Evolutionary conservation across 1,284 basidiomycete genomes (phyloP).

Genomic region (Xanthoconium separans): DNA sequence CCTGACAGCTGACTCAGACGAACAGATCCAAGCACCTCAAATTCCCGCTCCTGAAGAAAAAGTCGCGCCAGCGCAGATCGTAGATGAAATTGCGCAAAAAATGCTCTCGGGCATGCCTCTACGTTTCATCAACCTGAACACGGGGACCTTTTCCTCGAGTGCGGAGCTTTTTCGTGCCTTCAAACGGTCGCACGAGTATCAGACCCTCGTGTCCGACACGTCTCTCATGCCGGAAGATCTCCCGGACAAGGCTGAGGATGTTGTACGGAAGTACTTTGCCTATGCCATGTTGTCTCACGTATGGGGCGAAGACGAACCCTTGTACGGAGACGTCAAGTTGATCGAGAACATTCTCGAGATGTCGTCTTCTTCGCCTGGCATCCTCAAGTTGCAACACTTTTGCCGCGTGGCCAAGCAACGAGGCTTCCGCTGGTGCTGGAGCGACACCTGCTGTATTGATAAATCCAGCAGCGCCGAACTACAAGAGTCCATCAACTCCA

Average conservation of each 20-base stretch:
- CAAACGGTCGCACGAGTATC: constrained; percentile 17
- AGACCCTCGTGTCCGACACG: constrained; percentile 17
- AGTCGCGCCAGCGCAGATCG: constrained; percentile 7
- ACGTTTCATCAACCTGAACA: constrained; percentile 21
- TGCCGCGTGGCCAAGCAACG: constrained; percentile 19
- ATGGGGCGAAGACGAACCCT: constrained; percentile 29
- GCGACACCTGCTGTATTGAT: constrained; percentile 31
- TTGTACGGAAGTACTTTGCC: constrained; percentile 23
- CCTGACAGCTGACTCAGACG: not conserved
- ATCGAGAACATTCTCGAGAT: constrained; percentile 18
- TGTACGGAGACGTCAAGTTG: constrained; percentile 19
- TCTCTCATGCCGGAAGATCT: constrained; percentile 1
- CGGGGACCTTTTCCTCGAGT: constrained; percentile 19
- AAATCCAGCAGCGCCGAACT: constrained; percentile 28
- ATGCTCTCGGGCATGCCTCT: constrained; percentile 21
- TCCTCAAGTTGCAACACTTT: constrained; percentile 23
- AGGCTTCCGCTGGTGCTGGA: constrained; percentile 28
- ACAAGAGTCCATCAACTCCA: constrained; percentile 29
- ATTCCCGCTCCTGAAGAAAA: constrained; percentile 7
- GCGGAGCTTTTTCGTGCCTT: constrained; percentile 20
- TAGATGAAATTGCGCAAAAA: constrained; percentile 21
- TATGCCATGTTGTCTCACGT: constrained; percentile 30
- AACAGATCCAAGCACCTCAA: not conserved
- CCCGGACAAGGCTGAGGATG: constrained; percentile 13
- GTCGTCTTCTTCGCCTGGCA: constrained; percentile 14